A percentile compares a stretch with the other conserved stretches of the same genome.
Conservation (phyloP, 179 eudicot species). For the Amaranthus tricolor region DNA sequence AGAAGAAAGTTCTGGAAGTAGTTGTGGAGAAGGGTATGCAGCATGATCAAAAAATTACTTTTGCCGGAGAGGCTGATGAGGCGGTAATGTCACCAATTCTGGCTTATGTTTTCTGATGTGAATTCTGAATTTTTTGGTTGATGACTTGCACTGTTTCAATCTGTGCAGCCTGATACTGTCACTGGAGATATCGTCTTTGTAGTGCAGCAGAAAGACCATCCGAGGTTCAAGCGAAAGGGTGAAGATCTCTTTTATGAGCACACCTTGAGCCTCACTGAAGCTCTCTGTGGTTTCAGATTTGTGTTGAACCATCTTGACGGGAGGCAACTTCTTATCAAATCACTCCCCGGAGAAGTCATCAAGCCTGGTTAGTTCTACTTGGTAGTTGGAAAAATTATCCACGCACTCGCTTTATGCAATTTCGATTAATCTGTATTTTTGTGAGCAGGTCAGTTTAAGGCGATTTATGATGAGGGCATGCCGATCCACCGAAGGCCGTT, state of each 20-base stretch:
- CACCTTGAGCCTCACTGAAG: constrained; percentile 49
- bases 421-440: too few relatives aligned
- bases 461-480: constrained; percentile 68
- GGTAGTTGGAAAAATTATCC: too few relatives aligned
- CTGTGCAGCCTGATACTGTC: constrained; percentile 48
- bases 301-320: constrained; percentile 51
- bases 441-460: constrained; percentile 53
- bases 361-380: constrained; percentile 44
- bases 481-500: constrained; percentile 57
- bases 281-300: constrained; percentile 52
- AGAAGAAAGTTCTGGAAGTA: constrained; percentile 54
- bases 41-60: constrained; percentile 47
- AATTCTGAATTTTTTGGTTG: background rate
- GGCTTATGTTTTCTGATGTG: background rate
- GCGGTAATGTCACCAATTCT: constrained; percentile 28
- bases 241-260: constrained; percentile 57
- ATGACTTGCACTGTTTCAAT: background rate
- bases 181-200: constrained; percentile 54
- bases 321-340: constrained; percentile 51
- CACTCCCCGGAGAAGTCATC: constrained; percentile 51
- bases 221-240: constrained; percentile 59
- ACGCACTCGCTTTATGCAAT: too few relatives aligned
- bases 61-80: constrained; percentile 54
- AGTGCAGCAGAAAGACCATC: constrained; percentile 58
- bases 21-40: constrained; percentile 55